phyloP scores from a whole-genome alignment of 768 basidiomycete genomes.

The Lactarius deliciosus region DNA sequence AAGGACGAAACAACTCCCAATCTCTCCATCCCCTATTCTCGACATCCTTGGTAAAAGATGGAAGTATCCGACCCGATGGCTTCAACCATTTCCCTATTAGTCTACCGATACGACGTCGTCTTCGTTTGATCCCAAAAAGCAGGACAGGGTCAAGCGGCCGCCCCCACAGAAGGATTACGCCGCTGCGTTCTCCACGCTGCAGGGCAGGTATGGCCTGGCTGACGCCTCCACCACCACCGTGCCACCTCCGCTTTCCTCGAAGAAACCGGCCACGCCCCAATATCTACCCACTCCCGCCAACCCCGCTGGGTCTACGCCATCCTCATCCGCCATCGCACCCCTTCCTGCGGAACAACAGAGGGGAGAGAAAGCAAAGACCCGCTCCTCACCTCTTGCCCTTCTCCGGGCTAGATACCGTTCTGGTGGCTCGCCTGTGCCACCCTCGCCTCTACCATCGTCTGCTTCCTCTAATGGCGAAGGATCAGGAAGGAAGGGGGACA shows the following conservation, averaged over 20 bases:
- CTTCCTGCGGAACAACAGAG: not conserved
- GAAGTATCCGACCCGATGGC: not conserved
- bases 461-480: not conserved
- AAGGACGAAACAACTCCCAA: not conserved
- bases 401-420: not conserved
- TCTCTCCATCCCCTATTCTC: not conserved
- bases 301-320: not conserved
- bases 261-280: not conserved
- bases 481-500: not conserved
- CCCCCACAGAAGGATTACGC: constrained; percentile 16
- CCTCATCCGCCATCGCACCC: not conserved
- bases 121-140: constrained; percentile 8
- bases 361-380: not conserved
- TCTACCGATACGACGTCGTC: constrained; percentile 24
- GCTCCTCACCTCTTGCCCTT: not conserved
- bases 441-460: not conserved
- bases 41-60: not conserved
- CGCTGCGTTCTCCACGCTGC: constrained; percentile 2
- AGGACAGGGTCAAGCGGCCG: not conserved
- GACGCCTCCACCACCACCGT: not conserved
- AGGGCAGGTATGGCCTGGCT: constrained; percentile 11
- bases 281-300: not conserved
- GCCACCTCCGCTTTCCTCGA: not conserved
- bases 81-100: constrained; percentile 9
- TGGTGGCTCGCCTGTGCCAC: not conserved